phyloP scores from a whole-genome alignment of 768 basidiomycete genomes.

The Leccinum subtestaceum region DNA sequence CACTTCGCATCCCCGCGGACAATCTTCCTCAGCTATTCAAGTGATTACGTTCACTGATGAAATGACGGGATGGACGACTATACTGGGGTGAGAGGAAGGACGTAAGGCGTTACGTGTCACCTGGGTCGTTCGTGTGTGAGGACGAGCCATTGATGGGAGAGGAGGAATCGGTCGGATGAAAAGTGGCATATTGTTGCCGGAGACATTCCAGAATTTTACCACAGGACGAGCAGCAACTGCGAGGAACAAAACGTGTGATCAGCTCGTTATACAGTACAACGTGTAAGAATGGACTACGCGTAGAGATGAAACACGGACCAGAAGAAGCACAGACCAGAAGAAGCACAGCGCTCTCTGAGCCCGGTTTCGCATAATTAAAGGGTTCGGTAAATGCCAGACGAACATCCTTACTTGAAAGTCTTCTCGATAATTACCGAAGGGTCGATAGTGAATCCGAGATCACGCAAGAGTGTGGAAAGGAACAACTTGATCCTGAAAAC shows the following conservation, averaged over 20 bases:
- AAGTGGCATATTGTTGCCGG: constrained; percentile 62
- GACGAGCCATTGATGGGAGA: constrained; percentile 5
- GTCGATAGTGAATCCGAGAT: constrained; percentile 54
- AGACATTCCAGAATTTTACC: constrained; percentile 50
- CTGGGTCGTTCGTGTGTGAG: constrained; percentile 7
- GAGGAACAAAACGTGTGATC: constrained; percentile 13
- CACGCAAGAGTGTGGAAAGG: constrained; percentile 54
- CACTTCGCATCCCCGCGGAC: constrained; percentile 22
- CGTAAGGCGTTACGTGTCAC: constrained; percentile 18
- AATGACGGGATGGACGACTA: constrained; percentile 16
- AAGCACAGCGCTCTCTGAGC: constrained; percentile 7
- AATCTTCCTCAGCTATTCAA: constrained; percentile 6
- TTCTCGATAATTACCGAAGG: constrained; percentile 57
- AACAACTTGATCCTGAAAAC: constrained; percentile 58
- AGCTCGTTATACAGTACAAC: constrained; percentile 10
- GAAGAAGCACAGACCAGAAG: constrained; percentile 13
- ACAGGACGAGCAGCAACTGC: constrained; percentile 56
- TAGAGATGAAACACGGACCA: constrained; percentile 19
- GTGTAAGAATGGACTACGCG: constrained; percentile 9
- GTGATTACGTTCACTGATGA: constrained; percentile 16
- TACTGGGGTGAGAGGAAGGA: constrained; percentile 7
- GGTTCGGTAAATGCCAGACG: constrained; percentile 17
- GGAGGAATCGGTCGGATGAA: constrained; percentile 37
- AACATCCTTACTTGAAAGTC: constrained; percentile 52
- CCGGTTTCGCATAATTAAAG: constrained; percentile 23